A percentile compares a stretch with the other conserved stretches of the same genome.
phyloP scores from a whole-genome alignment of 2,329 filamentous ascomycete species.

The Chaetothyriales sp. region DNA sequence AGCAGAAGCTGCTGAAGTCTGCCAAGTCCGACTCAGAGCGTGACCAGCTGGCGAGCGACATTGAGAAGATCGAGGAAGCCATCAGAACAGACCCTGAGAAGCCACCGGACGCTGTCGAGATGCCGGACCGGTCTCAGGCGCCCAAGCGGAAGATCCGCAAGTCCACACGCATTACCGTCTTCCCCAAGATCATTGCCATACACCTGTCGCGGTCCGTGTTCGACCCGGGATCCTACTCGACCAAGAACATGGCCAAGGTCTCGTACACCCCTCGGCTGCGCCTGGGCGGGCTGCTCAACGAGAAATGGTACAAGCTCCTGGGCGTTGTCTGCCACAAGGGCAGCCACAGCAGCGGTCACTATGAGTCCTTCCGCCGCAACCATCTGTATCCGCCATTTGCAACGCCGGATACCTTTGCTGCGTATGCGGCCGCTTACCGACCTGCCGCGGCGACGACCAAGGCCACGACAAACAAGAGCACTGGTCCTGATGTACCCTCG shows the following conservation, averaged over 20 bases:
- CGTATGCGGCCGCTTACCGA: conserved; percentile 55
- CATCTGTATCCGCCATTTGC: conserved; percentile 64
- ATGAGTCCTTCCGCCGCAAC: conserved; percentile 88
- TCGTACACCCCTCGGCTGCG: conserved; percentile 76
- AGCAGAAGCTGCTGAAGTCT: conserved; percentile 44
- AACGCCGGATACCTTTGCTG: conserved; percentile 64
- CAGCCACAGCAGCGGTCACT: conserved; percentile 89
- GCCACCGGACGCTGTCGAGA: conserved; percentile 51
- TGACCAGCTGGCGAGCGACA: conserved; percentile 39
- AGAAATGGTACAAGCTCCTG: conserved; percentile 68
- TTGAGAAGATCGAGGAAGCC: conserved; percentile 51
- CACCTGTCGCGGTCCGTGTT: conserved; percentile 91
- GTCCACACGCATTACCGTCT: conserved; percentile 71
- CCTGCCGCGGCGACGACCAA: conserved; percentile 26
- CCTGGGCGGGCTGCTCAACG: conserved; percentile 62
- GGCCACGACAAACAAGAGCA: conserved; percentile 6
- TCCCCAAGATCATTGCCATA: conserved; percentile 79
- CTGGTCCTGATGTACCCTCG: background rate
- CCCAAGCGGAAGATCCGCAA: conserved; percentile 75
- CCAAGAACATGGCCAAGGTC: conserved; percentile 91
- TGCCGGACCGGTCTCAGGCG: conserved; percentile 59
- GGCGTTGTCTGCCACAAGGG: conserved; percentile 89
- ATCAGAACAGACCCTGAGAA: conserved; percentile 71
- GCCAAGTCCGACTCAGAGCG: conserved; percentile 40
- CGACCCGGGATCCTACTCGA: conserved; percentile 57